These are phyloP conservation scores for Chlorella sp. DNA, from an alignment of 139 green algal species.

Conservation along the genomic window DNA sequence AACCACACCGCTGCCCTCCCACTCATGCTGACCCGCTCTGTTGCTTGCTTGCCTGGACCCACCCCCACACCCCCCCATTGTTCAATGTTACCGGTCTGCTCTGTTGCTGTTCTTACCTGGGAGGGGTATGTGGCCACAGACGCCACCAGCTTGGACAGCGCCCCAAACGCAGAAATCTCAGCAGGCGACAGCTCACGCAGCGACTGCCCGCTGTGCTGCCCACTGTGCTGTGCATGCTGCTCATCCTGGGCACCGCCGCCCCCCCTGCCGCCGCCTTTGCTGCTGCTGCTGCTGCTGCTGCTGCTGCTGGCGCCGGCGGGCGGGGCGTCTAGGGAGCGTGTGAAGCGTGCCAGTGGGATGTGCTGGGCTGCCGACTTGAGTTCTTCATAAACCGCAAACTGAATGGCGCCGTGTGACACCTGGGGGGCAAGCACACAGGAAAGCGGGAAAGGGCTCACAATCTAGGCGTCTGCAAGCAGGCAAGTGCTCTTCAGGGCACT, in stretches of 20 bases:
- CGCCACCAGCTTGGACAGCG: slow-evolving; percentile 88
- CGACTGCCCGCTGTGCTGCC: neutral
- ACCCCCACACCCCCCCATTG: too few species aligned
- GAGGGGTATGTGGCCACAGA: slow-evolving; percentile 91
- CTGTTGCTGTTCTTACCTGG: slow-evolving; percentile 67
- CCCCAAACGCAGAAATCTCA: slow-evolving; percentile 73
- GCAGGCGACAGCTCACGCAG: slow-evolving; percentile 36
- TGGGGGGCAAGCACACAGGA: neutral
- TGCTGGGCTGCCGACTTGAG: slow-evolving; percentile 70
- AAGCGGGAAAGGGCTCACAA: neutral
- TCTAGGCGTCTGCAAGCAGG: too few species aligned
- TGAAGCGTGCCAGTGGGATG: slow-evolving; percentile 3
- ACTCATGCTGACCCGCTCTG: too few species aligned
- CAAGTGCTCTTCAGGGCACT: too few species aligned
- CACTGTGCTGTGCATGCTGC: too few species aligned
- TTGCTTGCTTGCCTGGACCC: too few species aligned
- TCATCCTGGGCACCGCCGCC: slow-evolving; percentile 2
- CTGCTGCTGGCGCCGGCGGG: slow-evolving; percentile 2
- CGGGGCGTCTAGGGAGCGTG: neutral
- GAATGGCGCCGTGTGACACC: slow-evolving; percentile 91
- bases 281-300: neutral
- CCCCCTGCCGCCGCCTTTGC: slow-evolving; percentile 4
- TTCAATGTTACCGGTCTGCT: too few species aligned
- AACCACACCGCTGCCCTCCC: too few species aligned
- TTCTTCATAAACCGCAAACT: slow-evolving; percentile 98